Base-by-base conservation (phyloP, 768 basidiomycete genomes). In the Pulveroboletus ravenelii region DNA sequence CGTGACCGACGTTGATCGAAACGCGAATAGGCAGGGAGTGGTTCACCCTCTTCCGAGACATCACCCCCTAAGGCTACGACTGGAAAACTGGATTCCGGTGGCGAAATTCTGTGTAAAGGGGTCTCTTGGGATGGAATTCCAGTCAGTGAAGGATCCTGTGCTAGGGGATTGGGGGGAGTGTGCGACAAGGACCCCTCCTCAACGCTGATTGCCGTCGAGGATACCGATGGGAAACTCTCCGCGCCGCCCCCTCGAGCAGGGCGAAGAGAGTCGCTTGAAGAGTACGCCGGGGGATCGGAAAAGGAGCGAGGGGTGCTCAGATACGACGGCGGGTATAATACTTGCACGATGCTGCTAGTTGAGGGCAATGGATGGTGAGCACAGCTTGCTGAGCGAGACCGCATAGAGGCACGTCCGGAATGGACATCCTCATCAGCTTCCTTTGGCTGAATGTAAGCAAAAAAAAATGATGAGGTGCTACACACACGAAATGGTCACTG, bases 271-370 rank as follows among this genome's bases (percentile, higher is more conserved):
- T 55, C 37, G 13, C 40, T 43, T 30, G 12, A 36, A n/a, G 43
- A 54, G 27, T 65, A 65, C 6, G 61, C 48, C 9, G 64, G 65
- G 2, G 63, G 68, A 17, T 50, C 40, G 41, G 53, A 51, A 41
- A 45, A 39, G 18, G 50, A 36, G 38, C 38, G 17, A 30, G 43
- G 42, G 10, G 15, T 39, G 44, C 42, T 54, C 41, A 50, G 34
- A 51, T 55, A 60, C 15, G 62, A 59, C 0, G 59, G 53, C 6
- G 66, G 53, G 41, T 70, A 70, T 10, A 70, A 37, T 6, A 66
- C 53, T n/a, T 66, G 54, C 30, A 64, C 47, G 31, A 67, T 38
- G 34, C 52, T 60, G 20, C 51, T 49, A 17, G 53, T 53, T 1
- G 66, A 50, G 43, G 66, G 64, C 37, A 64, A 23, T 7, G 40